These are phyloP conservation scores for Lignosus rhinocerotis DNA, from an alignment of 1,284 basidiomycete genomes.

Conservation along the genomic window DNA sequence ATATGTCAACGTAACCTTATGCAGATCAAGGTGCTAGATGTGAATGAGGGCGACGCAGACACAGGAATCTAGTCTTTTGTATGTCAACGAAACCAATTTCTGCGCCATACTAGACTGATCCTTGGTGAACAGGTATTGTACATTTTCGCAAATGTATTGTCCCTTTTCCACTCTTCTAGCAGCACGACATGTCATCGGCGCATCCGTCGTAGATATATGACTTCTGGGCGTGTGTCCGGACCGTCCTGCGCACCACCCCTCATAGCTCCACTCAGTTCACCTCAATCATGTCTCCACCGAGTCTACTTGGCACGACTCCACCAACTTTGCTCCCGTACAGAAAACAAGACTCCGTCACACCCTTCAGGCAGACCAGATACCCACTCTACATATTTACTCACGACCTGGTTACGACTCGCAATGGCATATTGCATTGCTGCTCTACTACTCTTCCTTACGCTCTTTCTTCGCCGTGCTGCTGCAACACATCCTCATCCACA, in stretches of 20 bases:
- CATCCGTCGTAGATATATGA: too few species aligned
- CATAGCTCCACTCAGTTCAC: conserved; percentile 1
- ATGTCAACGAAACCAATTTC: neutral
- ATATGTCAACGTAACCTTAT: too few species aligned
- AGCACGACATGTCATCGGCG: neutral
- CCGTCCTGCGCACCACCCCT: neutral
- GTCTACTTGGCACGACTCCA: neutral
- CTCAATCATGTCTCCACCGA: neutral
- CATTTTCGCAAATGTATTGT: neutral
- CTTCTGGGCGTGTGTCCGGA: too few species aligned
- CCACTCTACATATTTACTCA: neutral
- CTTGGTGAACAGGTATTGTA: neutral
- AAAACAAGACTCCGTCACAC: neutral
- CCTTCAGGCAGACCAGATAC: neutral
- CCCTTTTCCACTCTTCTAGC: neutral
- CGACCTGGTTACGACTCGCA: neutral
- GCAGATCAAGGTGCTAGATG: neutral
- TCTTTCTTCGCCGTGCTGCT: conserved; percentile 10
- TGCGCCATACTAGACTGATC: neutral
- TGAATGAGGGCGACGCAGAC: neutral
- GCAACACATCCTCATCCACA: neutral
- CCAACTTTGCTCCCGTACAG: neutral
- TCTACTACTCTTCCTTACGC: conserved; percentile 11
- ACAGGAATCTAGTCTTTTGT: neutral
- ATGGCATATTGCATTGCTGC: conserved; percentile 13